Conservation (phyloP, 495 filamentous ascomycete genomes). For the Penicillium ucsense region DNA sequence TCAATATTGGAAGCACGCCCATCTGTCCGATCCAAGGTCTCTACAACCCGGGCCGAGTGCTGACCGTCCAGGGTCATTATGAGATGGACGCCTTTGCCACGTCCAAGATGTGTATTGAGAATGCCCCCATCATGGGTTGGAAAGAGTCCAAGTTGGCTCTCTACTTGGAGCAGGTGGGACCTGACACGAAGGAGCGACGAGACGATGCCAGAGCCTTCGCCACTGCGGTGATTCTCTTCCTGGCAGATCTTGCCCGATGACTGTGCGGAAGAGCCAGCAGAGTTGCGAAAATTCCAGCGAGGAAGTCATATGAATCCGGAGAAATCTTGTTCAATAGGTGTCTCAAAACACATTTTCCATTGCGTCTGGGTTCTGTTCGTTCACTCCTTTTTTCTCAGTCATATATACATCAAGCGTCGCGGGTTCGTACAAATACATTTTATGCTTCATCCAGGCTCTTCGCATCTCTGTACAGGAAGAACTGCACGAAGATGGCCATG, state of each 20-base stretch:
- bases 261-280: not conserved
- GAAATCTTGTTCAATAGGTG: too few species aligned
- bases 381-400: not conserved
- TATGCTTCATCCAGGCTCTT: conserved; percentile 9
- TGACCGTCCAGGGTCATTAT: conserved; percentile 30
- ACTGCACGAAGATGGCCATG: conserved; percentile 79
- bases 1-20: conserved; percentile 22
- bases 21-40: conserved; percentile 33
- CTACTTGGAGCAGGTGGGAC: conserved; percentile 20
- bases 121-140: conserved; percentile 18
- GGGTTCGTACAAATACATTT: conserved; percentile 1
- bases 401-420: not conserved
- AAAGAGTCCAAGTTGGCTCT: conserved; percentile 17
- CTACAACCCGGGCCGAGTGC: conserved; percentile 20
- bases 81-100: conserved; percentile 29
- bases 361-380: too few species aligned
- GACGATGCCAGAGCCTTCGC: conserved; percentile 18
- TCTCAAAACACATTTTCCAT: too few species aligned
- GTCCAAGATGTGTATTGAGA: conserved; percentile 21
- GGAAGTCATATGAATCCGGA: too few species aligned
- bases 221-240: conserved; percentile 14
- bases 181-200: conserved; percentile 12
- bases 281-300: too few species aligned
- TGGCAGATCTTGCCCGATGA: conserved; percentile 18
- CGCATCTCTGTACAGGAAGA: conserved; percentile 64